Percentiles rank a stretch among this genome's conserved stretches.
phyloP scores from a whole-genome alignment of 2,329 filamentous ascomycete species.

The Talaromyces sp. region DNA sequence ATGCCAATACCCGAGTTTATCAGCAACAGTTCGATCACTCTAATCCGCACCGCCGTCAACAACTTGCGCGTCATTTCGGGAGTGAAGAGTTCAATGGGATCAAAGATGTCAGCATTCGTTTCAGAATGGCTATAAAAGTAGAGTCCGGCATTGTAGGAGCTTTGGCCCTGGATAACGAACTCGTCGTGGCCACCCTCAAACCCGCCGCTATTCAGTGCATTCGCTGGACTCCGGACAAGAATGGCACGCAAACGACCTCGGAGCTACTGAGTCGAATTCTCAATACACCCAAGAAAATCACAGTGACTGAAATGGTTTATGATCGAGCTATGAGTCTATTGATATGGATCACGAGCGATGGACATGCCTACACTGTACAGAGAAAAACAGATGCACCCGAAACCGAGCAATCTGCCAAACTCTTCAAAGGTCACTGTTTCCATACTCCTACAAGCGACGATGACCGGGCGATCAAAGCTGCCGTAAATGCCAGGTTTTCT shows the following conservation, averaged over 20 bases:
- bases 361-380: conserved; percentile 87
- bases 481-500: conserved; percentile 93
- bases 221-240: conserved; percentile 81
- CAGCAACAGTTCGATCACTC: conserved; percentile 67
- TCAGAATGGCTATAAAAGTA: conserved; percentile 96
- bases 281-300: conserved; percentile 75
- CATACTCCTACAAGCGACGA: conserved; percentile 63
- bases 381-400: conserved; percentile 50
- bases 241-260: conserved; percentile 80
- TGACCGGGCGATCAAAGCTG: conserved; percentile 66
- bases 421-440: conserved; percentile 91
- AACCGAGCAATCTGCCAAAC: conserved; percentile 54
- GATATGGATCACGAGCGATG: conserved; percentile 87
- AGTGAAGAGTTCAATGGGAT: conserved; percentile 80
- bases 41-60: conserved; percentile 44
- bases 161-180: conserved; percentile 84
- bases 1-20: conserved; percentile 78
- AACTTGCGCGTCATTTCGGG: conserved; percentile 54
- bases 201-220: conserved; percentile 97
- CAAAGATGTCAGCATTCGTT: conserved; percentile 82
- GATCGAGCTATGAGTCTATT: conserved; percentile 95
- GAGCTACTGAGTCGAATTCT: conserved; percentile 83
- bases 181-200: conserved; percentile 86
- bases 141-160: conserved; percentile 90
- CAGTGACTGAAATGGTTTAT: conserved; percentile 80